Evolutionary conservation across 176 grass and related monocot genomes (phyloP).

Genomic region (Lolium multiflorum): DNA sequence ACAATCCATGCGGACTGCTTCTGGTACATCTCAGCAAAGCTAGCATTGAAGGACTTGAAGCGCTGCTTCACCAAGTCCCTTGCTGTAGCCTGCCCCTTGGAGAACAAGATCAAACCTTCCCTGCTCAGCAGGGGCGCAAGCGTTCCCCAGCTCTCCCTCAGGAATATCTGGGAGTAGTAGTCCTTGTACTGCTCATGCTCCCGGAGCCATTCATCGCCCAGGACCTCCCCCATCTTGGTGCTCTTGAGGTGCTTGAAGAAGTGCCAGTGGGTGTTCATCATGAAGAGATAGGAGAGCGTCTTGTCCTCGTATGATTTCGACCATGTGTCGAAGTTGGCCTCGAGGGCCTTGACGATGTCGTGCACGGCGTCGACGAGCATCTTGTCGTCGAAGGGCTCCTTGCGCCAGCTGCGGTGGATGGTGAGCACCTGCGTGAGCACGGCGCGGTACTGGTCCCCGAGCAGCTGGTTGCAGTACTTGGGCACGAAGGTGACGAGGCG

Average conservation of each 20-base stretch:
- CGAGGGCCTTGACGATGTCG: slow-evolving; percentile 62
- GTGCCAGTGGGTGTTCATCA: slow-evolving; percentile 84
- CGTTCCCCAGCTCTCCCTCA: slow-evolving; percentile 92
- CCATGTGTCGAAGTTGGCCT: slow-evolving; percentile 75
- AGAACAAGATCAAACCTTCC: slow-evolving; percentile 92
- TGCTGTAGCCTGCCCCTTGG: slow-evolving; percentile 81
- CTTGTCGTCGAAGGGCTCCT: slow-evolving; percentile 61
- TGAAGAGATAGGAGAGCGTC: slow-evolving; percentile 54
- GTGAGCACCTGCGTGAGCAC: slow-evolving; percentile 67
- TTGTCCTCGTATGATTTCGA: slow-evolving; percentile 65
- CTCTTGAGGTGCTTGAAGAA: slow-evolving; percentile 84
- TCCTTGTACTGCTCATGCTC: slow-evolving; percentile 98
- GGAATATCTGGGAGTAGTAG: slow-evolving; percentile 59
- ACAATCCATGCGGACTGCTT: slow-evolving; percentile 90
- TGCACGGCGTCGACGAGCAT: slow-evolving; percentile 61
- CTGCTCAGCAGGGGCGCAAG: slow-evolving; percentile 79
- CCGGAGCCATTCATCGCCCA: slow-evolving; percentile 68
- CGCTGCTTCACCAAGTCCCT: slow-evolving; percentile 91
- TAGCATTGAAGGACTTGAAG: slow-evolving; percentile 82
- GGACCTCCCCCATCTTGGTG: slow-evolving; percentile 69
- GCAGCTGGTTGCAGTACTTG: slow-evolving; percentile 79
- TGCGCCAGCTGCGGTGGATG: slow-evolving; percentile 87
- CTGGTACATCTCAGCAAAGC: slow-evolving; percentile 84
- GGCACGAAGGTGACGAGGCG: slow-evolving; percentile 67
- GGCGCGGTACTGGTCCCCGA: slow-evolving; percentile 55